Evolutionary conservation across 495 filamentous ascomycete species (phyloP).

Genomic region (Lophiostoma macrostomum): DNA sequence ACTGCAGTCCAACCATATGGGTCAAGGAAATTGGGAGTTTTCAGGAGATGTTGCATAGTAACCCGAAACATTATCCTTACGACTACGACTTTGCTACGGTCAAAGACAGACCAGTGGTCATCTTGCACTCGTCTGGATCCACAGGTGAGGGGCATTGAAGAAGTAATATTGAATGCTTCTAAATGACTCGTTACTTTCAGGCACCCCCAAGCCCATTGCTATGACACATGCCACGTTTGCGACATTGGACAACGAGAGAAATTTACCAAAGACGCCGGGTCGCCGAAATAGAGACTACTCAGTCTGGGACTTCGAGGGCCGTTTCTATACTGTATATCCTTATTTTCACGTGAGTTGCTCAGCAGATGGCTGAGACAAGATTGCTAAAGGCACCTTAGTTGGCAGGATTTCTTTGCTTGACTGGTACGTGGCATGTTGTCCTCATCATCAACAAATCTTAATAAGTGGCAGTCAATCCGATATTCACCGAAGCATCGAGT

Average conservation of each 20-base stretch:
- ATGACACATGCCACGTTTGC: slow-evolving; percentile 26
- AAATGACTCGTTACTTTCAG: not conserved
- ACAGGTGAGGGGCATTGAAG: slow-evolving; percentile 3
- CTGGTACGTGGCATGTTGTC: no score
- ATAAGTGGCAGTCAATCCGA: no score
- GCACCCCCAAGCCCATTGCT: slow-evolving; percentile 21
- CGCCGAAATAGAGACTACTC: slow-evolving; percentile 19
- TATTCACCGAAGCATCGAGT: slow-evolving; percentile 19
- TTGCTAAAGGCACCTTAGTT: no score
- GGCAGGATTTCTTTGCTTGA: slow-evolving; percentile 14
- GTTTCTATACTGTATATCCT: slow-evolving; percentile 21
- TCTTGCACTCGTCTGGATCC: slow-evolving; percentile 26
- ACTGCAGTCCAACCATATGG: not conserved
- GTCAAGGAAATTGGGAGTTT: not conserved
- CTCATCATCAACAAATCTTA: no score
- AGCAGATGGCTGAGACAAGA: no score
- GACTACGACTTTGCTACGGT: slow-evolving; percentile 3
- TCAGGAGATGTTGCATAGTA: slow-evolving; percentile 8
- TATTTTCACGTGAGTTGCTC: no score
- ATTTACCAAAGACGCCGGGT: slow-evolving; percentile 9
- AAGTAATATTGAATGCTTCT: no score
- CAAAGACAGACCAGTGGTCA: slow-evolving; percentile 14
- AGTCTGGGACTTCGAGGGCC: slow-evolving; percentile 21
- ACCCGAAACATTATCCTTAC: not conserved
- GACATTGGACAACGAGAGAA: slow-evolving; percentile 15